A percentile compares a stretch with the other conserved stretches of the same genome.
Evolutionary conservation across 2,329 filamentous ascomycete species (phyloP).

Genomic region (Fusarium redolens): DNA sequence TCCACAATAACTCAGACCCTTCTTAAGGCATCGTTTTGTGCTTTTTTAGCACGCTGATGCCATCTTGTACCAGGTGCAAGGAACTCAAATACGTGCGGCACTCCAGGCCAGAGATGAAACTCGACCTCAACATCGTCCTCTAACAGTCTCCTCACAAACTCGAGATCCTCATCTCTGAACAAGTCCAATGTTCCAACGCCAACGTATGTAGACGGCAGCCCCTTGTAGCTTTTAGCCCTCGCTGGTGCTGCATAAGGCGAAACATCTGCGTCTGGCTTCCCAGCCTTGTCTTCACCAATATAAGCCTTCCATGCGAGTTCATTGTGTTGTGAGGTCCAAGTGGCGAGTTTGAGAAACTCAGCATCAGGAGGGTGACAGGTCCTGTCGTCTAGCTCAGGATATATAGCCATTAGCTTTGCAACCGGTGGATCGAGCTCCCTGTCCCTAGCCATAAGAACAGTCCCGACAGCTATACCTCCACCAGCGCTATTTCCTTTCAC

Average conservation of each 20-base stretch:
- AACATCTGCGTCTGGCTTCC: constrained; percentile 13
- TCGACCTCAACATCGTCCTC: constrained; percentile 38
- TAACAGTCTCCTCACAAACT: constrained; percentile 34
- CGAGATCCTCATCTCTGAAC: constrained; percentile 34
- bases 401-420: constrained; percentile 33
- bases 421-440: constrained; percentile 22
- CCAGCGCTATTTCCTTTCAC: constrained; percentile 37
- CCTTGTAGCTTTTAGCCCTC: constrained; percentile 21
- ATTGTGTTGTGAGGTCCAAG: constrained; percentile 22
- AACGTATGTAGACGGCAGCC: constrained; percentile 30
- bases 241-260: constrained; percentile 36
- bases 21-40: constrained; percentile 21
- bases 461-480: constrained; percentile 20
- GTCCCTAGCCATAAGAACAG: constrained; percentile 32
- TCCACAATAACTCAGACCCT: constrained; percentile 3
- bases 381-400: constrained; percentile 37
- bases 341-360: constrained; percentile 17
- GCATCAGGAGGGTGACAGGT: neutral
- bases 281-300: constrained; percentile 36
- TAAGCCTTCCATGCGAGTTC: constrained; percentile 31
- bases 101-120: constrained; percentile 38
- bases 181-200: constrained; percentile 37
- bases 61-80: constrained; percentile 27
- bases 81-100: constrained; percentile 39
- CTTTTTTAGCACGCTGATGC: constrained; percentile 20